These are phyloP conservation scores for Clarireedia homoeocarpa DNA, from an alignment of 2,329 filamentous ascomycete species.

Conservation along the genomic window DNA sequence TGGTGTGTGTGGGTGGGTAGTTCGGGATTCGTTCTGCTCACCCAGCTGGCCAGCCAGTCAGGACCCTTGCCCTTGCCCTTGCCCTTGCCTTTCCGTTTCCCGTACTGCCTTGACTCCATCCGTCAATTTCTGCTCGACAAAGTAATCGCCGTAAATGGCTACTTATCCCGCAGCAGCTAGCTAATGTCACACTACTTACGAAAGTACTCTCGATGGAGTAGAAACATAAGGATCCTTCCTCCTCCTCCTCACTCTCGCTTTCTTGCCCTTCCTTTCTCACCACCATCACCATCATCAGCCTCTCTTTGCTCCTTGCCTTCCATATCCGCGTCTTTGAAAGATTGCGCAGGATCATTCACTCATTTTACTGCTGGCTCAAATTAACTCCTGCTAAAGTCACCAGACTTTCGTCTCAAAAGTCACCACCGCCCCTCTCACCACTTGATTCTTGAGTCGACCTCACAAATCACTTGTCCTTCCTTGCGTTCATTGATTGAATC, in stretches of 20 bases:
- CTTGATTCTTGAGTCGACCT: background rate
- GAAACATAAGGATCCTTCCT: background rate
- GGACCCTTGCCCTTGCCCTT: too few relatives aligned
- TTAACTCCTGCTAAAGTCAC: background rate
- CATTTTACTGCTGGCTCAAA: background rate
- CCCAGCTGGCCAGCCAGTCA: too few relatives aligned
- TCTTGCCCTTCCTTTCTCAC: background rate
- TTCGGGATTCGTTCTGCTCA: too few relatives aligned
- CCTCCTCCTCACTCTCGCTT: constrained; percentile 4
- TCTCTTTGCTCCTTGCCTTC: background rate
- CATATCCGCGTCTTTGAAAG: constrained; percentile 13
- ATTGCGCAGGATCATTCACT: constrained; percentile 10
- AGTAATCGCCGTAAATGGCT: too few relatives aligned
- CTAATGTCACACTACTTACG: too few relatives aligned
- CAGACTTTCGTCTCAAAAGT: background rate
- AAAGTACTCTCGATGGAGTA: background rate
- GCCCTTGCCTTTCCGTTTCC: too few relatives aligned
- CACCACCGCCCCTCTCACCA: background rate
- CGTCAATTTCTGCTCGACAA: too few relatives aligned
- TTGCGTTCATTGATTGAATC: constrained; percentile 22
- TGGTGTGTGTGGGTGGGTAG: too few relatives aligned
- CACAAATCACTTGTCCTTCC: background rate
- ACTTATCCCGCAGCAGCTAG: too few relatives aligned
- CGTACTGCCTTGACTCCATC: too few relatives aligned
- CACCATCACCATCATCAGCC: constrained; percentile 1